phyloP scores from a whole-genome alignment of 352 stramenopile genomes.

The Phytophthora ohioensis region DNA sequence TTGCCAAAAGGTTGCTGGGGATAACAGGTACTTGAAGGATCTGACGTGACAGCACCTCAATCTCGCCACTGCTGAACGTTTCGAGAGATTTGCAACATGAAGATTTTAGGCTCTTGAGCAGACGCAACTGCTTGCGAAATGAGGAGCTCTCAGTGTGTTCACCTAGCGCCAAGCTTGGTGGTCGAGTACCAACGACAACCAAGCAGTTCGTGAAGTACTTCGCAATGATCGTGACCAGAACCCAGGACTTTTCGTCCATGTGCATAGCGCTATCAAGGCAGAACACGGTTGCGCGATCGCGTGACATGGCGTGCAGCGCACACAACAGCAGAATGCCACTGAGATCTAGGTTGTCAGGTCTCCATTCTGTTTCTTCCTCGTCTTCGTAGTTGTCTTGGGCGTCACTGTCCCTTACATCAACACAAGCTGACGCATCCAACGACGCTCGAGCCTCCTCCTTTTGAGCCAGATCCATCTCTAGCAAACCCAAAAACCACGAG shows the following conservation, averaged over 20 bases:
- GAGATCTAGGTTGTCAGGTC: constrained; percentile 67
- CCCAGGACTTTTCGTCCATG: constrained; percentile 90
- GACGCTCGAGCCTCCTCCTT: constrained; percentile 38
- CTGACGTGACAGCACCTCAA: constrained; percentile 69
- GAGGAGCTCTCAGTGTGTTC: constrained; percentile 82
- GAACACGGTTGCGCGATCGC: constrained; percentile 71
- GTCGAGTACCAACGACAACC: constrained; percentile 73
- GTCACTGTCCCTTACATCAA: constrained; percentile 12
- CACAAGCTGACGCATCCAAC: constrained; percentile 10
- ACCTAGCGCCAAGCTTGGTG: constrained; percentile 66
- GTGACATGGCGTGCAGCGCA: constrained; percentile 80
- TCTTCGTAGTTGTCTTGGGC: constrained; percentile 34
- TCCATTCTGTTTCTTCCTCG: constrained; percentile 64
- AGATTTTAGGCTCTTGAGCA: constrained; percentile 73
- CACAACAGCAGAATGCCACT: constrained; percentile 83
- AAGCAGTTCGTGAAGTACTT: constrained; percentile 91
- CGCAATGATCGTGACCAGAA: constrained; percentile 77
- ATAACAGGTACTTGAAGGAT: constrained; percentile 72
- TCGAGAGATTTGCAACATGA: constrained; percentile 61
- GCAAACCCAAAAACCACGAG: constrained; percentile 69
- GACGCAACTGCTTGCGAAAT: constrained; percentile 78
- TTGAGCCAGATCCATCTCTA: constrained; percentile 68
- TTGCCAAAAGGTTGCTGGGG: constrained; percentile 62
- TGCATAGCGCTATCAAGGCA: constrained; percentile 89
- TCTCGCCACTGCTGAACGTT: constrained; percentile 60